A percentile compares a stretch with the other conserved stretches of the same genome.
Conservation (phyloP, 805 yeast genomes). For the Starmerella stellata region DNA sequence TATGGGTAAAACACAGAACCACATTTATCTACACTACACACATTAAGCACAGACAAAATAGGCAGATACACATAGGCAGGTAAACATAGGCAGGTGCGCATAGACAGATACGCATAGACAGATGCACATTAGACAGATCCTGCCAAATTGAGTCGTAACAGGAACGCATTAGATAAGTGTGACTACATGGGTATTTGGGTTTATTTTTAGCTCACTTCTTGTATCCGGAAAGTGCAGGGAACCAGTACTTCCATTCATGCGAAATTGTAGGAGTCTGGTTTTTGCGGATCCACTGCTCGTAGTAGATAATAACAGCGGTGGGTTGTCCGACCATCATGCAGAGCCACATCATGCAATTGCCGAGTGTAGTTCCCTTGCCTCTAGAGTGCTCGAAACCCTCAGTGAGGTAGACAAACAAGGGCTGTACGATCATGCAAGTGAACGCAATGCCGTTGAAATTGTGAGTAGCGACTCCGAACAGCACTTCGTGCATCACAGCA, state of each 20-base stretch:
- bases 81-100: too few relatives aligned
- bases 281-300: slow-evolving; percentile 26
- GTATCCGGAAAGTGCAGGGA: neutral
- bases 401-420: slow-evolving; percentile 28
- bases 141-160: too few relatives aligned
- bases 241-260: neutral
- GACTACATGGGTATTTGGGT: too few relatives aligned
- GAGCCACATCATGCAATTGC: slow-evolving; percentile 32
- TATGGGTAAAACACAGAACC: too few relatives aligned
- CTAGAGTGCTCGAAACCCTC: slow-evolving; percentile 28
- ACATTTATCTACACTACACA: too few relatives aligned
- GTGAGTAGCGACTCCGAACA: slow-evolving; percentile 32
- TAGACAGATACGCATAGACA: too few relatives aligned
- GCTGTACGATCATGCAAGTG: slow-evolving; percentile 28
- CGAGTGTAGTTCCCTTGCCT: slow-evolving; percentile 27
- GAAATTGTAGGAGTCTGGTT: slow-evolving; percentile 2
- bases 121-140: too few relatives aligned
- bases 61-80: too few relatives aligned
- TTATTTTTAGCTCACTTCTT: too few relatives aligned
- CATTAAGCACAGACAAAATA: too few relatives aligned
- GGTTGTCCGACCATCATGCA: slow-evolving; percentile 32
- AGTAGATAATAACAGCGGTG: slow-evolving; percentile 28
- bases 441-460: slow-evolving; percentile 32
- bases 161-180: too few relatives aligned
- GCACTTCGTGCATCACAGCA: slow-evolving; percentile 31